These are phyloP conservation scores for Phytophthora hybrid DNA, from an alignment of 352 stramenopile genomes.

Conservation along the genomic window DNA sequence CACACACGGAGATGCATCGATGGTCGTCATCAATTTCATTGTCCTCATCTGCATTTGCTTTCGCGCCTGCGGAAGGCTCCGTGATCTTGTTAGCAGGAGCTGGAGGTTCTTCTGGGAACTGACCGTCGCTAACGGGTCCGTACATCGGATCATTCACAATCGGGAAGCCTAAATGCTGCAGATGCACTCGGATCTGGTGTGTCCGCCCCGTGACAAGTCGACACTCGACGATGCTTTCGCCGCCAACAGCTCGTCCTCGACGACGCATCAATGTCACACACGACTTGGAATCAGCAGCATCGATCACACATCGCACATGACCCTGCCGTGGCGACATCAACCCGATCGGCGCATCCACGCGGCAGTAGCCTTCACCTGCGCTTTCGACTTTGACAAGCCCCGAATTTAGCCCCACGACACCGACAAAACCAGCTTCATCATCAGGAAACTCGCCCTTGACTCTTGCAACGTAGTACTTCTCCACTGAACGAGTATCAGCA, in stretches of 20 bases:
- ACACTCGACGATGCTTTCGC: conserved; percentile 88
- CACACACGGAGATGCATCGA: conserved; percentile 30
- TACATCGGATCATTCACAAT: conserved; percentile 97
- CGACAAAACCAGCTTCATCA: conserved; percentile 14
- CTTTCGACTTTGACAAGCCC: conserved; percentile 28
- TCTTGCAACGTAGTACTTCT: conserved; percentile 67
- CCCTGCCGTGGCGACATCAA: conserved; percentile 34
- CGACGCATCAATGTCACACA: conserved; percentile 55
- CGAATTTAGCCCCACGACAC: conserved; percentile 22
- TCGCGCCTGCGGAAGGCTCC: background rate
- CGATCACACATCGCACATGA: conserved; percentile 36
- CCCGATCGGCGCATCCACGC: conserved; percentile 52
- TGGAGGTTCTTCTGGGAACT: background rate
- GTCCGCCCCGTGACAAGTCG: conserved; percentile 93
- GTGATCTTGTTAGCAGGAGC: background rate
- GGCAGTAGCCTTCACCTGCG: conserved; percentile 37
- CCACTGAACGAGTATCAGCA: conserved; percentile 38
- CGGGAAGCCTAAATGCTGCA: conserved; percentile 86
- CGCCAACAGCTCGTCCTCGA: conserved; percentile 24
- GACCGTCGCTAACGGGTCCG: conserved; percentile 40
- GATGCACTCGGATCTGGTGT: conserved; percentile 96
- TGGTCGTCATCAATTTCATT: conserved; percentile 14
- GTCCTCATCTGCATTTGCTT: background rate
- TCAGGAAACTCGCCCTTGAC: conserved; percentile 56
- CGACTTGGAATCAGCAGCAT: conserved; percentile 39